Base-by-base conservation (phyloP, 352 stramenopile species). In the Phytophthora brassicae region DNA sequence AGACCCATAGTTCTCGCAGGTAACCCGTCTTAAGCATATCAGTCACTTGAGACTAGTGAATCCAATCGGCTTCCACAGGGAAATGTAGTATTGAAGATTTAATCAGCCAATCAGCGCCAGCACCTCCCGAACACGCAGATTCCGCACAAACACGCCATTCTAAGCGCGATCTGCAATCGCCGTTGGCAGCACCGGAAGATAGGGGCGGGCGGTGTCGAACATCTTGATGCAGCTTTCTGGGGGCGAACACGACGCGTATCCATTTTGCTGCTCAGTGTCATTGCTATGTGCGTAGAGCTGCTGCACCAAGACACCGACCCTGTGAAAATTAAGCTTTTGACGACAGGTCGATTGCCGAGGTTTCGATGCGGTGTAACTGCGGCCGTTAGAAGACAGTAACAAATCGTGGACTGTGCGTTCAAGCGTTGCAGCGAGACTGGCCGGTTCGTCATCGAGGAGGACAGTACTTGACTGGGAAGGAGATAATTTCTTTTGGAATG, bases 101-200 rank as follows among this genome's bases (percentile, higher is more conserved):
- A 22, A 5, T 50, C 19, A 12, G 19, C 29, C 20, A 61, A 67
- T 63, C 43, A 31, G 22, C 19, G 14, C 35, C 11, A n/a, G 6
- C 31, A 12, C 3, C 31, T 55, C 31, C 11, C 8, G 11, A 60
- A 64, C 55, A 56, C 61, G 55, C 46, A 38, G 20, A 39, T 23
- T 28, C 26, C 6, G 16, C 13, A 31, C 43, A 29, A 64, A 64
- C 56, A 64, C 56, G 56, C 45, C 31, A n/a, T 64, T 24, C 39
- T 13, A 6, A 14, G 14, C n/a, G 39, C 39, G 39, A 45, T 44
- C 38, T 44, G 38, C 38, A 44, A 3, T 16, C n/a, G 38, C n/a
- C 38, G 23, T 44, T 44, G 8, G 38, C 35, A 42, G 35, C 35
- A n/a, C 35, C n/a, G n/a, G n/a, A n/a, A n/a, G n/a, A n/a, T n/a